phyloP scores from a whole-genome alignment of 352 stramenopile genomes.

The Globisporangium heterothallicum region DNA sequence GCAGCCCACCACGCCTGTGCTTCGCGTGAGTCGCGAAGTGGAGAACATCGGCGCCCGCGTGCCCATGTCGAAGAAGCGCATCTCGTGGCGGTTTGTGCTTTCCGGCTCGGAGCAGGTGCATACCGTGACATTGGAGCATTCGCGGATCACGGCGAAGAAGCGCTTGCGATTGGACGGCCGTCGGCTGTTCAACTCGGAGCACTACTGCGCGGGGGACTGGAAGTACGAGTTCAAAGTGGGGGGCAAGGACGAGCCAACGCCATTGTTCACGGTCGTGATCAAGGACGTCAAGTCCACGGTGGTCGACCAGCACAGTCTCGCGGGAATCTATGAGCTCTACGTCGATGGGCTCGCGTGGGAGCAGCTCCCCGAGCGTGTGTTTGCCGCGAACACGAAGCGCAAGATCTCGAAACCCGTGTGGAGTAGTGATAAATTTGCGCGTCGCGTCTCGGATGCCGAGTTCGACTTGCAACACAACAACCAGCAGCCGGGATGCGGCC shows the following conservation, averaged over 20 bases:
- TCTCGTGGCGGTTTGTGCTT: constrained; percentile 83
- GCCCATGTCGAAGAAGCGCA: constrained; percentile 77
- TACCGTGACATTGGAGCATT: constrained; percentile 83
- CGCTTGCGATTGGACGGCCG: constrained; percentile 72
- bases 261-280: constrained; percentile 60
- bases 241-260: constrained; percentile 24
- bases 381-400: constrained; percentile 20
- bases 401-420: constrained; percentile 44
- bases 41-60: constrained; percentile 83
- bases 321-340: constrained; percentile 67
- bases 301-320: constrained; percentile 59
- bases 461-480: constrained; percentile 37
- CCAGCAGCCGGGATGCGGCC: constrained; percentile 33
- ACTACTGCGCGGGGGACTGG: constrained; percentile 69
- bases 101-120: constrained; percentile 69
- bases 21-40: constrained; percentile 62
- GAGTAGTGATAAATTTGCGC: constrained; percentile 76
- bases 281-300: constrained; percentile 69
- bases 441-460: constrained; percentile 51
- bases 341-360: constrained; percentile 65
- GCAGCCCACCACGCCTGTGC: constrained; percentile 16
- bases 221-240: constrained; percentile 67
- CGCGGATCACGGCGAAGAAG: constrained; percentile 79
- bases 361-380: constrained; percentile 46
- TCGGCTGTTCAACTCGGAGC: constrained; percentile 65